These are phyloP conservation scores for Calocera cornea DNA, from an alignment of 768 basidiomycete genomes.

Conservation along the genomic window DNA sequence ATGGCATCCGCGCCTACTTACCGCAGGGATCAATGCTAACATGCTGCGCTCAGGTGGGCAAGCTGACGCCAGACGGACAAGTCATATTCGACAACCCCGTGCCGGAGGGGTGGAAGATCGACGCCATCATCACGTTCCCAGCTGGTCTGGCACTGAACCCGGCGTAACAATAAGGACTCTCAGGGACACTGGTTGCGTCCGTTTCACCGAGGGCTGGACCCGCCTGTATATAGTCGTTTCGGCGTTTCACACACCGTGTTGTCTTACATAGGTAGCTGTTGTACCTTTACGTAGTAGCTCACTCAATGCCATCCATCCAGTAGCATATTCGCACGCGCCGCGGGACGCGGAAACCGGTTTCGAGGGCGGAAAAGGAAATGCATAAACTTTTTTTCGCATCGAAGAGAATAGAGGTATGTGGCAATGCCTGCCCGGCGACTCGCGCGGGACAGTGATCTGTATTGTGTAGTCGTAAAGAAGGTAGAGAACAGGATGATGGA, in stretches of 20 bases:
- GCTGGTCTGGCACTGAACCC: background rate
- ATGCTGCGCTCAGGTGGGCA: background rate
- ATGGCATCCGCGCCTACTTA: too few species aligned
- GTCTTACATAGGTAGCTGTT: background rate
- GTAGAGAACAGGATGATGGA: background rate
- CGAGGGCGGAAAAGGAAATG: background rate
- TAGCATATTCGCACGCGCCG: background rate
- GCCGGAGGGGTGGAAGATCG: background rate
- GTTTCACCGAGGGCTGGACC: background rate
- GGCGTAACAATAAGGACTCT: background rate
- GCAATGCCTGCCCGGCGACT: constrained; percentile 1
- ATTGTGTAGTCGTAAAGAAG: background rate
- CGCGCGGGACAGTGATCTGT: background rate
- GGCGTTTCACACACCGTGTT: background rate
- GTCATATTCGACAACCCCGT: background rate
- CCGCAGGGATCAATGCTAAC: background rate
- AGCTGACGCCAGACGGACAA: background rate
- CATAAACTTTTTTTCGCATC: background rate
- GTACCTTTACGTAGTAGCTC: background rate
- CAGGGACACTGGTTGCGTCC: background rate
- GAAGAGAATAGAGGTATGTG: background rate
- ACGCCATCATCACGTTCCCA: constrained; percentile 1
- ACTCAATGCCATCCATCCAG: background rate
- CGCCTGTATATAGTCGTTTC: background rate
- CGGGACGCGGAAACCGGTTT: too few species aligned